A percentile compares a stretch with the other conserved stretches of the same genome.
Conservation (phyloP, 2,329 filamentous ascomycete genomes). For the Boeremia exigua region DNA sequence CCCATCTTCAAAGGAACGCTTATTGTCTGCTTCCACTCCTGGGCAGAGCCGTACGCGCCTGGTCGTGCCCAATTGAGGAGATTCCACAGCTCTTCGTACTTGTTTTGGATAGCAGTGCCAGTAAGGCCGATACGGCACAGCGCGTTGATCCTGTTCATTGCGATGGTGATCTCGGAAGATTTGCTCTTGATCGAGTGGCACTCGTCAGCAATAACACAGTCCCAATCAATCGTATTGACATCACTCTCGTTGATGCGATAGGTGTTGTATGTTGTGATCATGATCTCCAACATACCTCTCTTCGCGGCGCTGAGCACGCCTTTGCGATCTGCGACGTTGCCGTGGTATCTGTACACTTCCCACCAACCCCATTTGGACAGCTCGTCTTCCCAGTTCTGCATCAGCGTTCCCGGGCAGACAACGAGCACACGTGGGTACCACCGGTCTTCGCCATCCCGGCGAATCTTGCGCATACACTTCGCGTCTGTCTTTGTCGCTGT, state of each 20-base stretch:
- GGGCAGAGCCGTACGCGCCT: conserved; percentile 69
- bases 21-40: conserved; percentile 80
- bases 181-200: conserved; percentile 88
- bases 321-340: conserved; percentile 66
- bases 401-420: conserved; percentile 85
- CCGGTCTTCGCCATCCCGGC: conserved; percentile 60
- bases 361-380: conserved; percentile 94
- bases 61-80: conserved; percentile 96
- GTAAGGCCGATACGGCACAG: conserved; percentile 92
- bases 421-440: conserved; percentile 90
- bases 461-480: conserved; percentile 87
- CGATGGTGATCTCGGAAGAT: conserved; percentile 76
- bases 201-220: conserved; percentile 92
- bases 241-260: conserved; percentile 77
- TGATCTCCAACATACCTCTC: conserved; percentile 80
- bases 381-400: conserved; percentile 91
- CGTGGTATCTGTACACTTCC: conserved; percentile 84
- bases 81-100: conserved; percentile 96
- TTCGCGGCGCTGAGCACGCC: conserved; percentile 74
- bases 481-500: conserved; percentile 84
- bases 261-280: conserved; percentile 93
- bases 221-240: conserved; percentile 89
- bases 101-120: conserved; percentile 96
- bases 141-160: conserved; percentile 89
- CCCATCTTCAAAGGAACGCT: conserved; percentile 81